A percentile compares a stretch with the other conserved stretches of the same genome.
These are phyloP conservation scores for Hsuehochloa calcarea DNA, from an alignment of 176 grass and related monocot genomes.

Conservation along the genomic window DNA sequence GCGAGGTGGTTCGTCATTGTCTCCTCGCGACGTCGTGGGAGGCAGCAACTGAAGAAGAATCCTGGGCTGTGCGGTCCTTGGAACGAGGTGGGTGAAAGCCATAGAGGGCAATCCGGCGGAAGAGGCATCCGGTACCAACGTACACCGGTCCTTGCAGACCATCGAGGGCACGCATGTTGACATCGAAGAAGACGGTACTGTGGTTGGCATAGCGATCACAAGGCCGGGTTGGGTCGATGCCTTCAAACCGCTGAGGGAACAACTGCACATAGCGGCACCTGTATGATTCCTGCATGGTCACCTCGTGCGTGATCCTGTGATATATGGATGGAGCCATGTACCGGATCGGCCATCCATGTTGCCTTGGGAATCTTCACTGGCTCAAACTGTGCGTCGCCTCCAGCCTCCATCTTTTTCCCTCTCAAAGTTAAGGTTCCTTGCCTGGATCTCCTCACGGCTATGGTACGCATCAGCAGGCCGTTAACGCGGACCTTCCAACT, in stretches of 20 bases:
- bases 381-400: conserved; percentile 70
- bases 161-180: conserved; percentile 98
- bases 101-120: conserved; percentile 90
- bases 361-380: conserved; percentile 90
- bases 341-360: conserved; percentile 98
- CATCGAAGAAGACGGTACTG: conserved; percentile 96
- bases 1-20: conserved; percentile 78
- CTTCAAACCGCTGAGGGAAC: conserved; percentile 93
- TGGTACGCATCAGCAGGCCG: conserved; percentile 85
- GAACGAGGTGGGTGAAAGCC: conserved; percentile 89
- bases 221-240: conserved; percentile 93
- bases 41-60: conserved; percentile 61
- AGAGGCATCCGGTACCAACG: conserved; percentile 95
- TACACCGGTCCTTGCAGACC: conserved; percentile 95
- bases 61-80: conserved; percentile 67
- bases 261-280: conserved; percentile 91
- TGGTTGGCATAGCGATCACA: conserved; percentile 97
- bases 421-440: conserved; percentile 83
- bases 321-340: conserved; percentile 77
- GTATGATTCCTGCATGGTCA: conserved; percentile 92
- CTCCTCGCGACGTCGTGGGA: conserved; percentile 68
- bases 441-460: conserved; percentile 95
- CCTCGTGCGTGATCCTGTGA: conserved; percentile 72
- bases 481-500: conserved; percentile 95
- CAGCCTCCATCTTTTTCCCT: conserved; percentile 78